Evolutionary conservation across 1,284 basidiomycete species (phyloP), one percentile per base, ranked within the genome.

Genomic region (Neolentinus lepideus): DNA sequence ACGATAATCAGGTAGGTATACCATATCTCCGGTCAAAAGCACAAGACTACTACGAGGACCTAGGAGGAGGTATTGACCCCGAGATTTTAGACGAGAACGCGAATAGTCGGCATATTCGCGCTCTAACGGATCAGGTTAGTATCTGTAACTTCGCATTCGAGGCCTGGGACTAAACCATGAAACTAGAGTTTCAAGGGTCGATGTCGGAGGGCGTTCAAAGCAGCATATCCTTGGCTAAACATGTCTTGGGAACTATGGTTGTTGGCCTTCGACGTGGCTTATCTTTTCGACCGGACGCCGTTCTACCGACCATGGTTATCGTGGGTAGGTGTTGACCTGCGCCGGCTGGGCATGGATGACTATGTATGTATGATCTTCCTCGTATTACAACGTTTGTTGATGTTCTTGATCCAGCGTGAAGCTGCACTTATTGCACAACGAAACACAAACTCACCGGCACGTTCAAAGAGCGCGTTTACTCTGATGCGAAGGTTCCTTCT

Each of bases 271-370:
- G 97, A 97, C 68, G 72, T 98, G 31, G 84, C 86, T 8, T 99
- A 98, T 71, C 77, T 98, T 24, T 98, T 98, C 67, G 90, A 93
- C 61, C 81, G 80, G 66, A 94, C 89, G 11, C 82, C 88, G 1
- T 90, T 86, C 67, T 96, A 96, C 73, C 82, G 95, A 60, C 96
- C 96, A 11, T 99, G 95, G 95, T 71, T 94, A 57, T 75, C 78
- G 27, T 88, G 88, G 84, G 82, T 95, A 58, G 86, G 90, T 6
- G 77, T 97, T 14, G 89, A 94, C 64, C 69, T 96, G 21, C 83
- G 92, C 24, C 78, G 94, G 31, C 72, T 94, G 55, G 83, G 86
- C 26, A 72, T 83, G 27, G 88, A 90, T 54, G 92, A 94, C 65
- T 79, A 85, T 59, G 85, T 88, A 43, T n/a, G 65, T 71, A 84